Percentiles rank a stretch among this genome's conserved stretches.
These are phyloP conservation scores for Stagonosporopsis chrysanthemi DNA, from an alignment of 2,329 filamentous ascomycete genomes.

Conservation along the genomic window DNA sequence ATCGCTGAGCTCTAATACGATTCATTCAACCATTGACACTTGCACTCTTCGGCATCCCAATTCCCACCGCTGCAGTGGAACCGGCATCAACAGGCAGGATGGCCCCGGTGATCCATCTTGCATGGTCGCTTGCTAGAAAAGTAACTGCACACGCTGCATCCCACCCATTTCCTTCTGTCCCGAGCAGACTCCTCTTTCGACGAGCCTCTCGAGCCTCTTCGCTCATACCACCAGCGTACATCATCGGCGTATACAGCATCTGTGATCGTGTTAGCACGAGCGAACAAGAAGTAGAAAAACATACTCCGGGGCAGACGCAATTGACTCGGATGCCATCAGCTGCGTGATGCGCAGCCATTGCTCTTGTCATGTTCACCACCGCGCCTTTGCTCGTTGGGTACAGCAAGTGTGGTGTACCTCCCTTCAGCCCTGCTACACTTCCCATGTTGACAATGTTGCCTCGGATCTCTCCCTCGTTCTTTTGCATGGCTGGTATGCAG, in stretches of 20 bases:
- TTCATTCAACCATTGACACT: conserved; percentile 34
- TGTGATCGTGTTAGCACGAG: background rate
- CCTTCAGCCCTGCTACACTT: conserved; percentile 65
- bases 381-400: conserved; percentile 64
- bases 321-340: conserved; percentile 61
- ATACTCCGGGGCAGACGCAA: conserved; percentile 60
- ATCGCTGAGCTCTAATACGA: too few relatives aligned
- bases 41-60: conserved; percentile 29
- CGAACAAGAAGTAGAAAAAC: background rate
- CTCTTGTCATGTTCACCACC: conserved; percentile 63
- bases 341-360: conserved; percentile 64
- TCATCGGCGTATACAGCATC: conserved; percentile 65
- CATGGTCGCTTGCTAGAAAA: conserved; percentile 61
- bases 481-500: conserved; percentile 66
- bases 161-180: conserved; percentile 63
- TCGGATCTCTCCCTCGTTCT: conserved; percentile 56
- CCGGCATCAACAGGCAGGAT: conserved; percentile 43
- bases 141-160: conserved; percentile 60
- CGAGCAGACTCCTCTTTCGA: conserved; percentile 59
- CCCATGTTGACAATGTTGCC: conserved; percentile 69
- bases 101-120: conserved; percentile 59
- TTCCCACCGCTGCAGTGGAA: conserved; percentile 38
- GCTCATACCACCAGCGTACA: conserved; percentile 60
- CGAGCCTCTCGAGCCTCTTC: conserved; percentile 59
- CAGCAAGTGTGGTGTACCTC: conserved; percentile 61